Evolutionary conservation across 2,329 filamentous ascomycete species (phyloP).

Genomic region (Albophoma yamanashiensis): DNA sequence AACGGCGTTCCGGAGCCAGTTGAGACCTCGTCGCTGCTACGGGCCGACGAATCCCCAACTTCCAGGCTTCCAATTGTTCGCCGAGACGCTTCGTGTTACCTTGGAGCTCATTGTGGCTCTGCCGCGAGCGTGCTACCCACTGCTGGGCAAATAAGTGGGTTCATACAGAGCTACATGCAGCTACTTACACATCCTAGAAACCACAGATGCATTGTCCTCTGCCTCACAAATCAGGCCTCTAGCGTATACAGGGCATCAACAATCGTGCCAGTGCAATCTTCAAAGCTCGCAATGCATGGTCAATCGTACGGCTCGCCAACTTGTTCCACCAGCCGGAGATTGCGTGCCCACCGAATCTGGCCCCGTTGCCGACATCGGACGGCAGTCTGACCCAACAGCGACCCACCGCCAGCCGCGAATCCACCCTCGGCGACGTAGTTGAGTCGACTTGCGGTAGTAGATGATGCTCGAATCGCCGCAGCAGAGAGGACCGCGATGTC

Average conservation of each 20-base stretch:
- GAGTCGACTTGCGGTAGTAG: too few species aligned
- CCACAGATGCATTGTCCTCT: neutral
- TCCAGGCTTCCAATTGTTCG: too few species aligned
- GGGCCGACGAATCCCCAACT: too few species aligned
- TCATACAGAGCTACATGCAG: too few species aligned
- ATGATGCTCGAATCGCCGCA: neutral
- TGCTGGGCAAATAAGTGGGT: too few species aligned
- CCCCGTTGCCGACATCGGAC: neutral
- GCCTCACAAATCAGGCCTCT: neutral
- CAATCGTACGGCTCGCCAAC: neutral
- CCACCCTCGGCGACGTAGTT: neutral
- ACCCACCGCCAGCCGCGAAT: neutral
- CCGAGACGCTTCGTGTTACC: too few species aligned
- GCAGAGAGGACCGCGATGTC: neutral
- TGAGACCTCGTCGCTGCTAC: too few species aligned
- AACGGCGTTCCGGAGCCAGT: too few species aligned
- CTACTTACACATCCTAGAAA: too few species aligned
- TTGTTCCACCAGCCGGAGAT: neutral
- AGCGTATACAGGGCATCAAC: neutral
- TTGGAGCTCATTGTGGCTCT: too few species aligned
- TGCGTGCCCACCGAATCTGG: neutral
- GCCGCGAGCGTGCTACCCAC: too few species aligned
- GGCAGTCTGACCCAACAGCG: neutral
- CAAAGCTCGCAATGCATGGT: neutral
- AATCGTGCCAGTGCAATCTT: neutral